Evolutionary conservation across 1,139 yeast species (phyloP), one percentile per base, ranked within the genome.

Genomic region (Eremothecium cymbalariae): DNA sequence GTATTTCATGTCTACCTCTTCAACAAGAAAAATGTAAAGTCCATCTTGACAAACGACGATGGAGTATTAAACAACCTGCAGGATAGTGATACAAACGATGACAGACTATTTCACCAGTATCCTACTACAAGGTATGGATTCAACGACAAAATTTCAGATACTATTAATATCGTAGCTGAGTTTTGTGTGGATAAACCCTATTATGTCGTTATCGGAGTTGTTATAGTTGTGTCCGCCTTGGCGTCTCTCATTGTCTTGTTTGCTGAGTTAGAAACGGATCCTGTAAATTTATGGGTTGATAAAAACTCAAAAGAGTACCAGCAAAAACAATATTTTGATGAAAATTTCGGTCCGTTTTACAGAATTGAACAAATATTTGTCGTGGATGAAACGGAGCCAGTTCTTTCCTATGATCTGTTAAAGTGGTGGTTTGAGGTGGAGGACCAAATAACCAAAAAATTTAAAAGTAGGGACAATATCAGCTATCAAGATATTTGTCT

Each of bases 361-460:
- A 69, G 97, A 48, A 72, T 86, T 4, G 90, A 86, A 50, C 97
- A 90, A 59, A 63, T 84, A 1, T 83, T 83, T 44, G 62, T 90
- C 7, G 79, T 84, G 19, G 79, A 80, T 43, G 76, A 74, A 11
- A 67, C 81, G 7, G 79, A 77, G 4, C 73, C 73, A 40, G 81
- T 63, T 34, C 47, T 88, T 27, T 63, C 73, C 33, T 84, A 83
- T 68, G 77, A 74, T 1, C 74, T 75, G 2, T 56, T 88, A 18
- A 52, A 74, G 43, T 90, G 97, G 97, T 86, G 96, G 95, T 80
- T 82, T 52, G 74, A 68, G 16, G 74, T 76, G 22, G 97, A 90
- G 54, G 43, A 54, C 4, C 70, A 77, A 41, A 68, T 88, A 1
- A 46, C 60, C 4, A 35, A 45, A 12, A 40, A 41, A 6, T 37